These are phyloP conservation scores for Plasmodium chabaudi DNA, from an alignment of 169 alveolate species.

Conservation along the genomic window DNA sequence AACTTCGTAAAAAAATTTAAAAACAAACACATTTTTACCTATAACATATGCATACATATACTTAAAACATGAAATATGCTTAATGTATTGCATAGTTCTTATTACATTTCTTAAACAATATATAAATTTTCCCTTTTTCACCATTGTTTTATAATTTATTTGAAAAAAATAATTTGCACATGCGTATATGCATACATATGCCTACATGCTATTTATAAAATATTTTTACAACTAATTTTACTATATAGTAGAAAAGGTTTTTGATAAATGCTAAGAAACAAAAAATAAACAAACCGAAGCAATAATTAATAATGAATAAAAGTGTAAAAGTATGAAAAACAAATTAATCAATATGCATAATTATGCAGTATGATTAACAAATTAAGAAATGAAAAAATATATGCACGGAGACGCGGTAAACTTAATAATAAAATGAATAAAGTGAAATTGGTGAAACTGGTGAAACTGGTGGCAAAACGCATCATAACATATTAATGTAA, in stretches of 20 bases:
- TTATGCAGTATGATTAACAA: constrained; percentile 10
- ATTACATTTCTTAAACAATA: background rate
- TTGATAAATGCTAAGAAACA: background rate
- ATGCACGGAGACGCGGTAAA: background rate
- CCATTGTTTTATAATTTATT: background rate
- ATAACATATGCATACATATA: background rate
- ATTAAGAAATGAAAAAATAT: constrained; percentile 26
- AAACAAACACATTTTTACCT: background rate
- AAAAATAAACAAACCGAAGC: constrained; percentile 13
- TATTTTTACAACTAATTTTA: constrained; percentile 1
- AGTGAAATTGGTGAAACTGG: too few relatives aligned
- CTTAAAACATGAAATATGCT: too few relatives aligned
- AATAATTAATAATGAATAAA: background rate
- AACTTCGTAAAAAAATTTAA: constrained; percentile 32
- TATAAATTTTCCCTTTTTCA: background rate
- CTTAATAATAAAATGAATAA: background rate
- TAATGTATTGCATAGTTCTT: too few relatives aligned
- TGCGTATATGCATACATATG: background rate
- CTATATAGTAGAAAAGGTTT: background rate
- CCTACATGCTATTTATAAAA: background rate
- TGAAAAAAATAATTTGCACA: constrained; percentile 2
- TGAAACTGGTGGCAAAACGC: too few relatives aligned
- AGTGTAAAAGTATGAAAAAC: background rate
- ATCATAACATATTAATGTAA: too few relatives aligned
- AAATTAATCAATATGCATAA: background rate